phyloP scores from a whole-genome alignment of 2,329 filamentous ascomycete species.

The Cryphonectria carpinicola region DNA sequence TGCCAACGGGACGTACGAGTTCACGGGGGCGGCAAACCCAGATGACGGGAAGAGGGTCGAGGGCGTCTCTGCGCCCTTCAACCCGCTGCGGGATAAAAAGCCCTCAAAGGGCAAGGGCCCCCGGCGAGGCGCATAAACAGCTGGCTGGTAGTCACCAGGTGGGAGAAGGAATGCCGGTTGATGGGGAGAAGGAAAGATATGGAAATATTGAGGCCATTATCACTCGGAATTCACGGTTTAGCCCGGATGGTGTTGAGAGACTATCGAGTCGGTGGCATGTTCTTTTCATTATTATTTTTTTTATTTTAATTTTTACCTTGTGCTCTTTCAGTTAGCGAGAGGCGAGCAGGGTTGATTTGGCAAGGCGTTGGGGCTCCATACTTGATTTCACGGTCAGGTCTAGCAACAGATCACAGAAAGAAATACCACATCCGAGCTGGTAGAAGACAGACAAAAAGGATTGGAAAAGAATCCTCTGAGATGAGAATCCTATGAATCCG shows the following conservation, averaged over 20 bases:
- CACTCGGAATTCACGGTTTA: not conserved
- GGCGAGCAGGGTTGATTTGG: not conserved
- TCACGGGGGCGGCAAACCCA: slow-evolving; percentile 44
- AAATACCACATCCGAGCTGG: not conserved
- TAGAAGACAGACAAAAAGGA: not conserved
- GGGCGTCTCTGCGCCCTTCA: slow-evolving; percentile 62
- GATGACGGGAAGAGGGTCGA: slow-evolving; percentile 49
- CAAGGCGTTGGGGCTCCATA: slow-evolving; percentile 4
- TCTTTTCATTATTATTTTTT: not conserved
- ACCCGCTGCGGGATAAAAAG: slow-evolving; percentile 54
- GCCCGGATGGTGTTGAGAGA: not conserved
- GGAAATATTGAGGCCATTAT: not conserved
- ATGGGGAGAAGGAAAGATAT: not conserved
- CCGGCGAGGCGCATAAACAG: slow-evolving; percentile 6
- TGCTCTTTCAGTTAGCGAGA: not conserved
- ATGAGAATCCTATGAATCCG: not conserved
- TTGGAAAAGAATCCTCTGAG: not conserved
- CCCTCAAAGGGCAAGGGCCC: slow-evolving; percentile 37
- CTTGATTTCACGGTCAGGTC: not conserved
- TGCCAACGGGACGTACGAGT: slow-evolving; percentile 52
- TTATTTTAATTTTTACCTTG: not conserved
- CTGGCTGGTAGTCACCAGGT: too few relatives aligned
- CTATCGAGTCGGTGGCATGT: not conserved
- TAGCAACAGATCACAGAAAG: not conserved
- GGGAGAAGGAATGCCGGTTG: not conserved